Conservation (phyloP, 148 eudicot genomes). For the Spergularia marina region DNA sequence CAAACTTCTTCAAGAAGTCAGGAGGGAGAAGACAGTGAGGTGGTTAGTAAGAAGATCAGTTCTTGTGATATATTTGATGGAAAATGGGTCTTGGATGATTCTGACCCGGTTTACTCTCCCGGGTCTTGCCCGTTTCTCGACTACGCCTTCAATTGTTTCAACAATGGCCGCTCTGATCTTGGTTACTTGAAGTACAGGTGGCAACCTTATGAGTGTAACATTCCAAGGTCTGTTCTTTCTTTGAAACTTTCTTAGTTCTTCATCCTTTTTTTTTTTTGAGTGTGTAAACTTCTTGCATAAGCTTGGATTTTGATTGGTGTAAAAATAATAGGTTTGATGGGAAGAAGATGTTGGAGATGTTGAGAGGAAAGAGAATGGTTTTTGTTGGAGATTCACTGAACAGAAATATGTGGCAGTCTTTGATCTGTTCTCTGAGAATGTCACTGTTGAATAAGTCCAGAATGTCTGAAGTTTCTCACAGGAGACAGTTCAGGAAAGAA, state of each 20-base stretch:
- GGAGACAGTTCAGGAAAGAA: constrained; percentile 33
- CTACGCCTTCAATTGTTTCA: constrained; percentile 59
- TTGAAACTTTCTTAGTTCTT: background rate
- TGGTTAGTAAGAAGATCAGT: background rate
- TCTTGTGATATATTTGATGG: constrained; percentile 76
- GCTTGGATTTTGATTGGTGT: background rate
- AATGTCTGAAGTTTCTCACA: constrained; percentile 33
- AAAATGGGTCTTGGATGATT: constrained; percentile 46
- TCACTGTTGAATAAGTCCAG: constrained; percentile 20
- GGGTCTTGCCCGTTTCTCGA: constrained; percentile 67
- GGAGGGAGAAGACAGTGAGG: background rate
- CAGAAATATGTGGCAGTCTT: constrained; percentile 74
- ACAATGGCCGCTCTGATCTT: constrained; percentile 54
- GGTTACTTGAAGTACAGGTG: constrained; percentile 42
- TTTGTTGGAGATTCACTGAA: constrained; percentile 77
- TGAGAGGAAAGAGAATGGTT: constrained; percentile 63
- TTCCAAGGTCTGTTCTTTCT: constrained; percentile 48
- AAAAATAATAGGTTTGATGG: constrained; percentile 45
- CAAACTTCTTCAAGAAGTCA: background rate
- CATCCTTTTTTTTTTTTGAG: background rate
- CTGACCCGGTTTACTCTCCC: constrained; percentile 43
- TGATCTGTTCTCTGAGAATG: constrained; percentile 60
- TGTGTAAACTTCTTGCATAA: background rate
- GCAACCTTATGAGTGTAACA: constrained; percentile 52
- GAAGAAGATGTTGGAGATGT: constrained; percentile 46